These are phyloP conservation scores for Agaricus subrufescens DNA, from an alignment of 768 basidiomycete species.

Conservation along the genomic window DNA sequence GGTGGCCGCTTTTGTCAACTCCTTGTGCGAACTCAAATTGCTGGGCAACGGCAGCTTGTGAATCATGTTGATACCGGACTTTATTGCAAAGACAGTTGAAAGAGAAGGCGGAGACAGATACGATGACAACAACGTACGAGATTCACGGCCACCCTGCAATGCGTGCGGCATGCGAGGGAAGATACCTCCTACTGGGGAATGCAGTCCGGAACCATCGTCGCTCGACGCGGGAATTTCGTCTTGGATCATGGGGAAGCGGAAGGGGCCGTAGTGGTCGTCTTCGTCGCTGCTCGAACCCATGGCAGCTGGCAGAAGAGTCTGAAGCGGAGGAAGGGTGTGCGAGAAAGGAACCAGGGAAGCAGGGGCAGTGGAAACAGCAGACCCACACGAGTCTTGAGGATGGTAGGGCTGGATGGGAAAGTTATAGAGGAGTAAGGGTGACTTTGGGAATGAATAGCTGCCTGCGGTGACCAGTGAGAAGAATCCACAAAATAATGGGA, in stretches of 20 bases:
- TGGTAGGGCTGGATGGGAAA: conserved; percentile 6
- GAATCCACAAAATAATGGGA: conserved; percentile 5
- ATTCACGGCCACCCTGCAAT: conserved; percentile 8
- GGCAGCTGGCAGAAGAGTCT: conserved; percentile 23
- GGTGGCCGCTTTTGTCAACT: conserved; percentile 25
- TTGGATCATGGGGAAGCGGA: conserved; percentile 42
- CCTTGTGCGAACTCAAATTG: conserved; percentile 48
- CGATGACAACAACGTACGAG: conserved; percentile 37
- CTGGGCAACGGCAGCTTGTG: conserved; percentile 36
- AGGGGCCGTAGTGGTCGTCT: conserved; percentile 55
- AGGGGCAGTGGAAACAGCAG: not conserved
- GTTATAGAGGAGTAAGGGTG: conserved; percentile 7
- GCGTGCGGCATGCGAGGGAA: conserved; percentile 13
- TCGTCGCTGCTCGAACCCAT: conserved; percentile 55
- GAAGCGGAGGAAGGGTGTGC: not conserved
- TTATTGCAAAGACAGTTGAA: conserved; percentile 46
- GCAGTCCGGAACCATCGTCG: conserved; percentile 72
- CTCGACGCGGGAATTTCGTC: conserved; percentile 71
- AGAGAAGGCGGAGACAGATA: conserved; percentile 32
- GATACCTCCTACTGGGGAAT: conserved; percentile 62
- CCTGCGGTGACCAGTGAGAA: conserved; percentile 10
- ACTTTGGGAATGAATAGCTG: conserved; percentile 2
- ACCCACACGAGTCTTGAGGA: conserved; percentile 5
- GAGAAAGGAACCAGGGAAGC: not conserved
- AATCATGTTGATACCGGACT: conserved; percentile 60